Percentiles rank a stretch among this genome's conserved stretches.
Evolutionary conservation across 176 grass and related monocot genomes (phyloP).

Genomic region (Musa itinerans): DNA sequence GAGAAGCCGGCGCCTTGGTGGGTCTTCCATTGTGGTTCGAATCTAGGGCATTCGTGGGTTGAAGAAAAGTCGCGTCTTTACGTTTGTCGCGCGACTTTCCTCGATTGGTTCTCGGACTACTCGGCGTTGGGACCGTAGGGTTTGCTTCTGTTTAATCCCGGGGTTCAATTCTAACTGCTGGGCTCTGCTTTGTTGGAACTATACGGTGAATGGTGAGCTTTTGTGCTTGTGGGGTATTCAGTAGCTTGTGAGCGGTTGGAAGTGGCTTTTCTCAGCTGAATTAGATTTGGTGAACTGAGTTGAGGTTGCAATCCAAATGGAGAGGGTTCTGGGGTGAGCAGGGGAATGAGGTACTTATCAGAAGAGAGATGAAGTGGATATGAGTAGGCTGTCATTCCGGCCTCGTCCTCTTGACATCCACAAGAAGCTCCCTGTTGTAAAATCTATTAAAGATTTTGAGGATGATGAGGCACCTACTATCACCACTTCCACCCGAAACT

Average conservation of each 20-base stretch:
- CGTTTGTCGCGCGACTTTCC: background rate
- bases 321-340: background rate
- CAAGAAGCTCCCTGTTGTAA: constrained; percentile 91
- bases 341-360: background rate
- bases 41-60: constrained; percentile 14
- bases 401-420: constrained; percentile 97
- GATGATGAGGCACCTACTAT: constrained; percentile 46
- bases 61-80: background rate
- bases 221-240: background rate
- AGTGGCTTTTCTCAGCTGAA: background rate
- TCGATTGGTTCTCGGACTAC: background rate
- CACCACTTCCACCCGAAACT: constrained; percentile 13
- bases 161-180: background rate
- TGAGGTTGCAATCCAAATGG: background rate
- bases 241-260: background rate
- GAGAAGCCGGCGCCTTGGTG: background rate
- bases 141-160: background rate
- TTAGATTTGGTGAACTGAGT: background rate
- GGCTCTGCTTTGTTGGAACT: background rate
- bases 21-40: background rate
- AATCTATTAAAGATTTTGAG: constrained; percentile 76
- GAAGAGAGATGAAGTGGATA: constrained; percentile 61
- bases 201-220: background rate
- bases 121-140: background rate
- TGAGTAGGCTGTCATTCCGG: constrained; percentile 90